Evolutionary conservation across 106 monocot genomes (phyloP).

Genomic region (Xerophyta viscosa): DNA sequence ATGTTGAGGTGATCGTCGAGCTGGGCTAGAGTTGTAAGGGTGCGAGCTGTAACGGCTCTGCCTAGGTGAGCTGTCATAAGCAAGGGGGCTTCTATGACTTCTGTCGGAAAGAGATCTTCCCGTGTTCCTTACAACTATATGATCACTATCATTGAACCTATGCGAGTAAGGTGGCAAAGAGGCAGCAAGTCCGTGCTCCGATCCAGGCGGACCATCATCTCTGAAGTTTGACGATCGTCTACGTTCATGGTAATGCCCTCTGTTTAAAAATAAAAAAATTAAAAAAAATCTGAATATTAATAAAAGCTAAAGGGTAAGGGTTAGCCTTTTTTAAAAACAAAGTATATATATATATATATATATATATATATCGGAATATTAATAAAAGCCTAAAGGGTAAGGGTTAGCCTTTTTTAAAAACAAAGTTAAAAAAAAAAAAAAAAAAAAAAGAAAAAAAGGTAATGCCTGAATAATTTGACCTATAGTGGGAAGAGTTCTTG

Average conservation of each 20-base stretch:
- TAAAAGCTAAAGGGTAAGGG: too few relatives aligned
- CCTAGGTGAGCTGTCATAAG: conserved; percentile 21
- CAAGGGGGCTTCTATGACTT: conserved; percentile 23
- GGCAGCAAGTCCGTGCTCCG: conserved; percentile 5
- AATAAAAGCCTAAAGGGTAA: too few relatives aligned
- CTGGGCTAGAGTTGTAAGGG: conserved; percentile 10
- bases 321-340: too few relatives aligned
- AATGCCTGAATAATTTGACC: conserved; percentile 5
- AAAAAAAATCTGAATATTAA: too few relatives aligned
- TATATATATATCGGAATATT: too few relatives aligned
- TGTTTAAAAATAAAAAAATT: too few relatives aligned
- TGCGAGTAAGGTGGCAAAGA: conserved; percentile 21
- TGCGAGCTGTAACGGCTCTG: conserved; percentile 25
- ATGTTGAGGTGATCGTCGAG: conserved; percentile 17
- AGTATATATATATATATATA: too few relatives aligned
- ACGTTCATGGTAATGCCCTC: conserved; percentile 16
- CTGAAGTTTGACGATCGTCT: conserved; percentile 18
- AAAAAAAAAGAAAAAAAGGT: too few relatives aligned
- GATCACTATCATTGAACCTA: conserved; percentile 43
- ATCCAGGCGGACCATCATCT: conserved; percentile 20
- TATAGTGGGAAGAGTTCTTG: conserved; percentile 5
- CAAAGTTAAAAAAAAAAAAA: too few relatives aligned
- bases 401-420: too few relatives aligned
- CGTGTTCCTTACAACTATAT: conserved; percentile 11
- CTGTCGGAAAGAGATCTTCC: conserved; percentile 56